These are phyloP conservation scores for Dryadomyces quercus-mongolicae DNA, from an alignment of 2,329 filamentous ascomycete genomes.

Conservation along the genomic window DNA sequence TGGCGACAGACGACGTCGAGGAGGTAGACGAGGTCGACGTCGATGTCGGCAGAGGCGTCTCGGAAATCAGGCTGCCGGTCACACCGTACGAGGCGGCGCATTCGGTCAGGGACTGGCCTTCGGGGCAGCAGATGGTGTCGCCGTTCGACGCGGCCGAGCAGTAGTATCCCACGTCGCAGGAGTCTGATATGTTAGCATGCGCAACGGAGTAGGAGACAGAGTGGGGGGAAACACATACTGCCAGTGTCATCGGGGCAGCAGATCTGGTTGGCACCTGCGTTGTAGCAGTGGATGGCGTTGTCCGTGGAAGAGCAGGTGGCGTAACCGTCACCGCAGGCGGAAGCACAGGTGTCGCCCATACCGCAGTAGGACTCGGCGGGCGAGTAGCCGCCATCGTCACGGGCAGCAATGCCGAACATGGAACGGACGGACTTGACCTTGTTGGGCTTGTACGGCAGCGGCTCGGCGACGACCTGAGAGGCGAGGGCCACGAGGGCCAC, in stretches of 20 bases:
- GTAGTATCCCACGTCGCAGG: slow-evolving; percentile 49
- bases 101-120: slow-evolving; percentile 36
- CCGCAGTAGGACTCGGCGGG: slow-evolving; percentile 36
- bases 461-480: slow-evolving; percentile 19
- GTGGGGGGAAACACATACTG: slow-evolving; percentile 29
- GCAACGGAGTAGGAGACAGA: too few species aligned
- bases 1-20: slow-evolving; percentile 9
- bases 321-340: slow-evolving; percentile 41
- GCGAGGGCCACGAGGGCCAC: slow-evolving; percentile 32
- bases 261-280: slow-evolving; percentile 34
- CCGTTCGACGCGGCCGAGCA: slow-evolving; percentile 37
- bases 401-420: slow-evolving; percentile 30
- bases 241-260: slow-evolving; percentile 47
- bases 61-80: slow-evolving; percentile 34
- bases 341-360: slow-evolving; percentile 36
- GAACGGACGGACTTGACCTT: slow-evolving; percentile 21
- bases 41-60: slow-evolving; percentile 18
- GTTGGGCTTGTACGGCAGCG: slow-evolving; percentile 21
- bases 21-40: slow-evolving; percentile 19
- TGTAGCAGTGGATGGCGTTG: slow-evolving; percentile 44
- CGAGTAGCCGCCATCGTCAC: slow-evolving; percentile 34
- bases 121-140: slow-evolving; percentile 49
- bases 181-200: slow-evolving; percentile 28
- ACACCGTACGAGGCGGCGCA: slow-evolving; percentile 41
- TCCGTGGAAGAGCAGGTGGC: slow-evolving; percentile 37